Conservation (phyloP, 2,329 filamentous ascomycete genomes). For the Xylaria sp. region DNA sequence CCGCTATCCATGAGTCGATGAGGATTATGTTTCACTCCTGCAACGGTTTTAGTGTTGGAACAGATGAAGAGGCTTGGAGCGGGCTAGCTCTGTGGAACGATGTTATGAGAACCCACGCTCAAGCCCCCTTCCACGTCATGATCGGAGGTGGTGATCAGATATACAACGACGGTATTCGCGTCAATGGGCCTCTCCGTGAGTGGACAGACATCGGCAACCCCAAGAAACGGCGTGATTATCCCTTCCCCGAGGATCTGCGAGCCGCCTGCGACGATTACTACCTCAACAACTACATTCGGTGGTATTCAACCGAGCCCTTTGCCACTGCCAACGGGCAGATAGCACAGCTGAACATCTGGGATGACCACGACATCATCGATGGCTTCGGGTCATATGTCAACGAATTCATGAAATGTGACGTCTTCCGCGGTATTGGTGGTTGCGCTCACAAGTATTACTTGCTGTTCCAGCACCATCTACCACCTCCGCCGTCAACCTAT, state of each 20-base stretch:
- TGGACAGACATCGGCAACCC: conserved; percentile 88
- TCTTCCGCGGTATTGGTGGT: conserved; percentile 90
- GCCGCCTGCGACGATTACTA: conserved; percentile 89
- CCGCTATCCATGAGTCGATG: conserved; percentile 83
- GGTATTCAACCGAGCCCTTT: conserved; percentile 86
- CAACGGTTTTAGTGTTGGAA: conserved; percentile 92
- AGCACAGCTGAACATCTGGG: conserved; percentile 96
- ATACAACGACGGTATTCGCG: conserved; percentile 91
- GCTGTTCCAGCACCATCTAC: conserved; percentile 93
- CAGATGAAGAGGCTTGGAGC: conserved; percentile 73
- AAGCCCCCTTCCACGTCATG: conserved; percentile 90
- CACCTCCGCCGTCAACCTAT: conserved; percentile 83
- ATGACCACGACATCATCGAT: conserved; percentile 93
- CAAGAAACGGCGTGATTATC: conserved; percentile 75
- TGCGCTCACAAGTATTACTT: conserved; percentile 98
- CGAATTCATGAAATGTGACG: conserved; percentile 88
- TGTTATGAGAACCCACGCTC: conserved; percentile 79
- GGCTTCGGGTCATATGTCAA: conserved; percentile 94
- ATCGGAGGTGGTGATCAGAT: conserved; percentile 94
- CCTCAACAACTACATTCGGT: conserved; percentile 81
- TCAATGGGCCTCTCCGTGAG: conserved; percentile 75
- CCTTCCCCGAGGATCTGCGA: conserved; percentile 78
- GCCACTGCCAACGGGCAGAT: conserved; percentile 87
- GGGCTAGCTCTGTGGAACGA: conserved; percentile 96
- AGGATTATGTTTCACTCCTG: conserved; percentile 98